phyloP scores from a whole-genome alignment of 208 protist species.

The Strigomonas oncopelti region DNA sequence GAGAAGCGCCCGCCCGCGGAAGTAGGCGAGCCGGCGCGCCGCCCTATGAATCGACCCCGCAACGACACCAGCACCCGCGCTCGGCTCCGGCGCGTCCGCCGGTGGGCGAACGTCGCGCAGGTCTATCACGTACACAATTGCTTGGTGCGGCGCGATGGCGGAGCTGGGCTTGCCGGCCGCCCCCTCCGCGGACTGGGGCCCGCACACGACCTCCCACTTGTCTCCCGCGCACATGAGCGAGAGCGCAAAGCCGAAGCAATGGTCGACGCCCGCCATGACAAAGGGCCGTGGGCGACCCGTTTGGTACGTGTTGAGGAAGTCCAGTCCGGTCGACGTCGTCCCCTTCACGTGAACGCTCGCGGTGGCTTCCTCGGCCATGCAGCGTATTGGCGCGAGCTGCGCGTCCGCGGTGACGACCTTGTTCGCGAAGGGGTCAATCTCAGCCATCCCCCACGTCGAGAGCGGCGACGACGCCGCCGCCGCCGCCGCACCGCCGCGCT shows the following conservation, averaged over 20 bases:
- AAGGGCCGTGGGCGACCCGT: too few species aligned
- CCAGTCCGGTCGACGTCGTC: background rate
- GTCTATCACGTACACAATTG: conserved; percentile 6
- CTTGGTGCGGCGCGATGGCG: conserved; percentile 1
- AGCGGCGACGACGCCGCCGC: background rate
- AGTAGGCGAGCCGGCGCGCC: too few species aligned
- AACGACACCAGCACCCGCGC: too few species aligned
- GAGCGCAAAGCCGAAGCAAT: conserved; percentile 20
- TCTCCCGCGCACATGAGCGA: conserved; percentile 37
- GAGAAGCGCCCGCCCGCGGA: too few species aligned
- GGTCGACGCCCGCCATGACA: too few species aligned
- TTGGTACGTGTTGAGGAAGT: too few species aligned
- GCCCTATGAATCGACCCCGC: too few species aligned
- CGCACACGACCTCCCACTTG: conserved; percentile 42
- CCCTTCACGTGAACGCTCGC: conserved; percentile 12
- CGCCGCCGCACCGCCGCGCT: too few species aligned
- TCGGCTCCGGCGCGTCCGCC: too few species aligned
- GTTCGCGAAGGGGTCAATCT: conserved; percentile 12
- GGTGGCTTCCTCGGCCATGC: background rate
- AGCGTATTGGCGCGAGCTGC: background rate
- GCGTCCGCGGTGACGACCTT: background rate
- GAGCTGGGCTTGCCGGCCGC: background rate
- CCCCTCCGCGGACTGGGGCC: conserved; percentile 2
- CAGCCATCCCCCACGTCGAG: conserved; percentile 18
- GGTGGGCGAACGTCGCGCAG: background rate